phyloP scores from a whole-genome alignment of 1,284 basidiomycete genomes.

The Neonothopanus nambi region DNA sequence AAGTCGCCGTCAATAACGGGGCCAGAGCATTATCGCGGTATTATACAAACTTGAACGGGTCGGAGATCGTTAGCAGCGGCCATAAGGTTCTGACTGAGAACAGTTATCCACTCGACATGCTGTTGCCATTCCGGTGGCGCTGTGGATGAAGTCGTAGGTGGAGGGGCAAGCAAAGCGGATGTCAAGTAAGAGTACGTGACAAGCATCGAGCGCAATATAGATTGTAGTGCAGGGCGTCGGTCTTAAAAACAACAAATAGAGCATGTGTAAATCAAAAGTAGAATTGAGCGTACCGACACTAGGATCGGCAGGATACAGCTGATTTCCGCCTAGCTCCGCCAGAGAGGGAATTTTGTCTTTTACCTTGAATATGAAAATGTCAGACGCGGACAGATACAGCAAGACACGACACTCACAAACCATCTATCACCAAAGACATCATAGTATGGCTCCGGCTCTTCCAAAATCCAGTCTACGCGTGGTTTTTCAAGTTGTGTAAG shows the following conservation, averaged over 20 bases:
- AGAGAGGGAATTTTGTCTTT: conserved; percentile 76
- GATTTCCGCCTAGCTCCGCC: conserved; percentile 67
- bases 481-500: conserved; percentile 74
- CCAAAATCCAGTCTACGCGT: conserved; percentile 78
- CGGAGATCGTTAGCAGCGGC: conserved; percentile 78
- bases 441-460: conserved; percentile 68
- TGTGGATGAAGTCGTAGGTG: conserved; percentile 48
- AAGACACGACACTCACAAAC: conserved; percentile 53
- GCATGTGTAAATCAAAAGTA: background rate
- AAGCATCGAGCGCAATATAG: conserved; percentile 67
- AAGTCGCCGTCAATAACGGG: conserved; percentile 9
- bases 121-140: conserved; percentile 67
- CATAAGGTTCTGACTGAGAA: conserved; percentile 79
- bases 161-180: conserved; percentile 60
- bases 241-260: conserved; percentile 40
- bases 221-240: conserved; percentile 66
- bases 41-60: conserved; percentile 63
- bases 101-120: conserved; percentile 72
- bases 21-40: background rate
- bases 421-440: conserved; percentile 78
- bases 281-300: conserved; percentile 48
- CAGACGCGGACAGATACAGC: background rate
- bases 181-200: conserved; percentile 70
- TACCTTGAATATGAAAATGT: conserved; percentile 42
- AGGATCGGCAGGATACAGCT: conserved; percentile 72